phyloP scores from a whole-genome alignment of 306 rosid species.

The Prunus fruticosa region DNA sequence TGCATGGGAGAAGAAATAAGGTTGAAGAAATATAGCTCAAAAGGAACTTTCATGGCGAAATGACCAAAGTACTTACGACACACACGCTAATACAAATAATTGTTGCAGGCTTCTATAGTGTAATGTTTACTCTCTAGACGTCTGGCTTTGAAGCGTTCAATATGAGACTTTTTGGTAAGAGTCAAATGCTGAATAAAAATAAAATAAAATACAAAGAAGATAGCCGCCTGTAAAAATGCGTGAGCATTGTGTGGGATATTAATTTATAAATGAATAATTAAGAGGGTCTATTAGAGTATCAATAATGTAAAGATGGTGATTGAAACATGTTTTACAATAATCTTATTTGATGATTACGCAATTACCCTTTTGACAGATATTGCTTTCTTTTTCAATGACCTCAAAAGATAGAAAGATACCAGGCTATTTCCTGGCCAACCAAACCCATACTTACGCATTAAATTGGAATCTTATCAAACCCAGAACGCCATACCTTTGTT shows the following conservation, averaged over 20 bases:
- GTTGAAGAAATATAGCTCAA: neutral
- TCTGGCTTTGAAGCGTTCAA: conserved; percentile 35
- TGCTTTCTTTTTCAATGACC: neutral
- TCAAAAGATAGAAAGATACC: neutral
- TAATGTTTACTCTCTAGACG: neutral
- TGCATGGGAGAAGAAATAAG: neutral
- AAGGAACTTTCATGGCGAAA: conserved; percentile 5
- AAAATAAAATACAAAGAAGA: neutral
- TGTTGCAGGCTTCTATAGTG: neutral
- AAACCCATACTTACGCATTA: neutral
- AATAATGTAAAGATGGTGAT: neutral
- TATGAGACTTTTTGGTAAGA: neutral
- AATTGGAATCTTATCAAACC: neutral
- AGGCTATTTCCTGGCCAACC: neutral
- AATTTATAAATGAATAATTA: neutral
- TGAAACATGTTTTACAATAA: conserved; percentile 1
- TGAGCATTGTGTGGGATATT: conserved; percentile 6
- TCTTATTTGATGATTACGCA: neutral
- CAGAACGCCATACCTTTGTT: neutral
- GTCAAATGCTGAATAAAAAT: conserved; percentile 14
- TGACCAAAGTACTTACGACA: neutral
- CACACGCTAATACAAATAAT: neutral
- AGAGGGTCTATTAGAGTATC: neutral
- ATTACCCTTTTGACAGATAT: neutral
- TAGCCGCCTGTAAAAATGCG: conserved; percentile 15